Base-by-base conservation (phyloP, 2,329 filamentous ascomycete genomes). In the Trichoderma hamatum region DNA sequence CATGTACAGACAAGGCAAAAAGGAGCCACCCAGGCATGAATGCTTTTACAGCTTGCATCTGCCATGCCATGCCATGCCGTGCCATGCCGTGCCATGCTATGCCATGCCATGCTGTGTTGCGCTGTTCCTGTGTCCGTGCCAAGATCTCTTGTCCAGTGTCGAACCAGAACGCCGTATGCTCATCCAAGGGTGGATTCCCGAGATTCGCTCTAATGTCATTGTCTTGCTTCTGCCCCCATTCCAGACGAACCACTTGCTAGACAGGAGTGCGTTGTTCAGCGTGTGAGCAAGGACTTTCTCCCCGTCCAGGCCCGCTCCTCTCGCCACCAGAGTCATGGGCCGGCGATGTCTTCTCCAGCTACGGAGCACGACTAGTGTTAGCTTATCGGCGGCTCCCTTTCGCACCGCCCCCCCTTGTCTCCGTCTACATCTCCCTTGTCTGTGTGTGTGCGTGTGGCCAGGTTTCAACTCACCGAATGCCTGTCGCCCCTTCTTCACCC, bases 361-460 rank as follows among this genome's bases (percentile, higher is more conserved):
- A 66, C 63, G 63, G 63, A 66, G 63, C 56, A 66, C 39, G 39
- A 43, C 63, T 68, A 59, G 56, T 61, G 66, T 61, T 68, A 68
- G 66, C 66, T 68, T 62, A 68, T 68, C 66, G 52, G 66, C 43
- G 43, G 54, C 56, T 52, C 66, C 63, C 52, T 30, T 24, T 56
- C 63, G 36, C 52, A 56, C 61, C 11, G 16, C 52, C 52, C 60
- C 7, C 63, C 63, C 52, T 46, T 16, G n/a, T 28, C 52, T 46
- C 61, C 34, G 54, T 64, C 13, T 26, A 24, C 63, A 34, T 56
- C 34, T 66, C 61, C 63, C 63, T 43, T 43, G 39, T 43, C 39
- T 43, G 39, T 10, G 36, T n/a, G 36, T 66, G 28, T 46, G 34
- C 34, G 34, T 34, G 36, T 66, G 28, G 62, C 62, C 39, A 34